Conservation (phyloP, 805 yeast species). For the Candida yuanshanica region DNA sequence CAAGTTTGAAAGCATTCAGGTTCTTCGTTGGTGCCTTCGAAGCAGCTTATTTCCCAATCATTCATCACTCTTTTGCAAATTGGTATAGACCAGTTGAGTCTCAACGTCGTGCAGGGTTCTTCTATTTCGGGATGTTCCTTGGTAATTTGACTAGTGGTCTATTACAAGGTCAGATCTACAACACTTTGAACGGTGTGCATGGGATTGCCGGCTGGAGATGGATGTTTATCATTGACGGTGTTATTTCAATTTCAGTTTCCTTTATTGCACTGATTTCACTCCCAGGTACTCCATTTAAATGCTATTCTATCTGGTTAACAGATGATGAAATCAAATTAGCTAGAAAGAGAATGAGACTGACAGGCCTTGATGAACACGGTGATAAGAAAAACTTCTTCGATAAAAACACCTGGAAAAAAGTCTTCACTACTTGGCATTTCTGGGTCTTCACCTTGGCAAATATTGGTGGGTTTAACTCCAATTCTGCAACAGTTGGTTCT, state of each 20-base stretch:
- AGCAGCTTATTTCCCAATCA: constrained; percentile 56
- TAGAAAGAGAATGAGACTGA: constrained; percentile 36
- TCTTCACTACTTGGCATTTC: constrained; percentile 52
- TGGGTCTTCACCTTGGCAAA: constrained; percentile 47
- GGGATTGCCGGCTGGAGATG: constrained; percentile 60
- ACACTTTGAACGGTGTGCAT: constrained; percentile 34
- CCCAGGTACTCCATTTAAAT: constrained; percentile 63
- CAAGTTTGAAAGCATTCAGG: constrained; percentile 54
- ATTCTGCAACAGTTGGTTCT: constrained; percentile 42
- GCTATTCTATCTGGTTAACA: constrained; percentile 46
- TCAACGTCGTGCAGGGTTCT: constrained; percentile 53
- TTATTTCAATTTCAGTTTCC: constrained; percentile 35
- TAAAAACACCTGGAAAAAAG: constrained; percentile 42
- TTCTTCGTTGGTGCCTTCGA: constrained; percentile 68
- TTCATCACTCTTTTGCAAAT: constrained; percentile 53
- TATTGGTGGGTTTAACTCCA: constrained; percentile 50
- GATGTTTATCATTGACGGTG: constrained; percentile 61
- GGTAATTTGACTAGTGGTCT: constrained; percentile 56
- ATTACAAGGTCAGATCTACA: constrained; percentile 47
- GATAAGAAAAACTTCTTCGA: constrained; percentile 31
- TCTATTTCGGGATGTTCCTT: constrained; percentile 55
- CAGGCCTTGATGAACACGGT: constrained; percentile 12
- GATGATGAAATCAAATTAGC: constrained; percentile 54
- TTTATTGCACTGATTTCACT: constrained; percentile 26
- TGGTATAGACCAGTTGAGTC: constrained; percentile 54